phyloP scores from a whole-genome alignment of 139 green algal species.

The Chlamydomonas incerta region DNA sequence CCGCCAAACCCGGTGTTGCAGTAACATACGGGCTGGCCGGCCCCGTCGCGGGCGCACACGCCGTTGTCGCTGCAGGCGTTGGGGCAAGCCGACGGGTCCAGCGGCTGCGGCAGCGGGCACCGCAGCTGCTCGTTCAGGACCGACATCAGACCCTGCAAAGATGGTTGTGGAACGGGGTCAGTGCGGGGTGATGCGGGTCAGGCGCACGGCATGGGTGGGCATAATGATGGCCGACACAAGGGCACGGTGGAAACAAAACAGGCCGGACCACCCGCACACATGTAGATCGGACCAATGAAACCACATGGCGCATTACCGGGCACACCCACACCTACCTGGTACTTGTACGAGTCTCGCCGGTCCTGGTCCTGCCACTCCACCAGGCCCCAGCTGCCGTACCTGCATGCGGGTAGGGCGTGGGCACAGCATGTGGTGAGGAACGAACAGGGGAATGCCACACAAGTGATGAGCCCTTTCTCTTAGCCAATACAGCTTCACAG shows the following conservation, averaged over 20 bases:
- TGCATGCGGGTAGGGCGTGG: no score
- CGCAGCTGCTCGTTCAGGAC: neutral
- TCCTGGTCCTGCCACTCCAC: conserved; percentile 43
- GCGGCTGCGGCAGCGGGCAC: conserved; percentile 7
- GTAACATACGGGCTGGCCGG: neutral
- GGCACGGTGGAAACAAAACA: no score
- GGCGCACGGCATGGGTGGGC: no score
- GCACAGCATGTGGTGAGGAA: no score
- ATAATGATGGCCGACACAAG: no score
- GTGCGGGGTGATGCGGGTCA: no score
- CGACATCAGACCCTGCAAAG: conserved; percentile 21
- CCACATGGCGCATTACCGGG: neutral
- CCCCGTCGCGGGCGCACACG: conserved; percentile 21
- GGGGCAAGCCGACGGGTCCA: conserved; percentile 1
- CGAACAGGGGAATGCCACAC: no score
- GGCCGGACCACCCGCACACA: no score
- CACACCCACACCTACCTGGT: neutral
- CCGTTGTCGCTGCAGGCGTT: conserved; percentile 39
- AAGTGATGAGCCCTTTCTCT: no score
- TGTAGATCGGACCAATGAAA: no score
- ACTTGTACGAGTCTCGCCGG: conserved; percentile 27
- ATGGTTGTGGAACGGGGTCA: no score
- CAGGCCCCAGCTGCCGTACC: conserved; percentile 50
- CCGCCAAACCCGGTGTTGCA: conserved; percentile 39
- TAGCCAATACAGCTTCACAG: no score